Evolutionary conservation across 2,329 filamentous ascomycete genomes (phyloP).

Genomic region (Sporothrix protearum): DNA sequence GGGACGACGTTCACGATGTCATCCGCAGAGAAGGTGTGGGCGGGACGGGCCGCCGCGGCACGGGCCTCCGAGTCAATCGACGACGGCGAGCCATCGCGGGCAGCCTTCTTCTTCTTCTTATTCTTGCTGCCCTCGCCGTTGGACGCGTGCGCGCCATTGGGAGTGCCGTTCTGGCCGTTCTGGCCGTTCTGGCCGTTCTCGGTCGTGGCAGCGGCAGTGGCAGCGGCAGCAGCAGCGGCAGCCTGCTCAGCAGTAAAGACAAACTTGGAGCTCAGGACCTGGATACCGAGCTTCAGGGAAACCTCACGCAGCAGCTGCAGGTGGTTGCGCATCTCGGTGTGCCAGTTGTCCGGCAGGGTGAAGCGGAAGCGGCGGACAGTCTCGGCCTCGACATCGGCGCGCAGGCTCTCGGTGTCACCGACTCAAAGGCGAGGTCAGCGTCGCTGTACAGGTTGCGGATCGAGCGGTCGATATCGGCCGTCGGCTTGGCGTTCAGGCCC

Average conservation of each 20-base stretch:
- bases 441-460: conserved; percentile 76
- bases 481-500: conserved; percentile 71
- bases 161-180: conserved; percentile 24
- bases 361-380: conserved; percentile 72
- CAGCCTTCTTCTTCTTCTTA: conserved; percentile 62
- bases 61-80: conserved; percentile 38
- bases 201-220: not conserved
- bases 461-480: conserved; percentile 70
- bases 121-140: conserved; percentile 42
- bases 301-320: conserved; percentile 87
- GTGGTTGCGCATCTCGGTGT: conserved; percentile 59
- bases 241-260: conserved; percentile 51
- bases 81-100: conserved; percentile 52
- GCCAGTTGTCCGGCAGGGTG: conserved; percentile 65
- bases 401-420: conserved; percentile 68
- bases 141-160: conserved; percentile 35
- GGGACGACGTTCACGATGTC: conserved; percentile 93
- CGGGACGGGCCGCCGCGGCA: conserved; percentile 42
- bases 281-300: conserved; percentile 82
- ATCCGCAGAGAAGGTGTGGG: conserved; percentile 70
- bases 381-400: conserved; percentile 67
- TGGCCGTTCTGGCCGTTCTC: conserved; percentile 24
- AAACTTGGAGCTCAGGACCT: conserved; percentile 77
- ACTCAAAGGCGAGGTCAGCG: conserved; percentile 75
- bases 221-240: conserved; percentile 37